These are phyloP conservation scores for Trypanosoma boissoni DNA, from an alignment of 208 protist genomes.

Conservation along the genomic window DNA sequence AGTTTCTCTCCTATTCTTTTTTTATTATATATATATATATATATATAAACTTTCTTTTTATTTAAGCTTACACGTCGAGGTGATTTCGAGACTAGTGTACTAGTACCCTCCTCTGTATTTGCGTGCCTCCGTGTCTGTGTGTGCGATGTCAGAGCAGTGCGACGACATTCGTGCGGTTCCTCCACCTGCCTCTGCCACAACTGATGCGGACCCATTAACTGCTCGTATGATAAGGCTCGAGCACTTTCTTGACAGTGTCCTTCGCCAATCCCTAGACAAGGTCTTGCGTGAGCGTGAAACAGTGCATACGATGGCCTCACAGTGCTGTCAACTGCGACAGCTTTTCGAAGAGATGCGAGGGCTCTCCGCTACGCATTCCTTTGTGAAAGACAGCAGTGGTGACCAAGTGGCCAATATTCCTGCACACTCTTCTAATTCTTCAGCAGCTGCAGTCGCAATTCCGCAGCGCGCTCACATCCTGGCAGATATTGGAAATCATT, in stretches of 20 bases:
- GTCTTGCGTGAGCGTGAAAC: constrained; percentile 54
- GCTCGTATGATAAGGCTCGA: constrained; percentile 56
- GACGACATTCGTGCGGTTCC: background rate
- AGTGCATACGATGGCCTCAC: constrained; percentile 44
- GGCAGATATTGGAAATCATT: constrained; percentile 75
- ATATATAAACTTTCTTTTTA: background rate
- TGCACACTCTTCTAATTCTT: background rate
- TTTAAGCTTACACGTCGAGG: constrained; percentile 15
- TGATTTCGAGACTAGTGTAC: constrained; percentile 7
- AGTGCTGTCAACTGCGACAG: constrained; percentile 64
- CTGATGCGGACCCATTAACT: constrained; percentile 11
- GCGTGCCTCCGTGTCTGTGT: too few species aligned
- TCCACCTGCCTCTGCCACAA: background rate
- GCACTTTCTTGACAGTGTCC: constrained; percentile 58
- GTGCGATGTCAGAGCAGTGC: background rate
- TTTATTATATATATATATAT: constrained; percentile 9
- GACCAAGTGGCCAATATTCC: background rate
- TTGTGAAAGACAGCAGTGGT: constrained; percentile 25
- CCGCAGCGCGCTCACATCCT: constrained; percentile 57
- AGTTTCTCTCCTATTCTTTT: too few species aligned
- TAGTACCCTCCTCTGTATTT: too few species aligned
- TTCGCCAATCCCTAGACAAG: constrained; percentile 44
- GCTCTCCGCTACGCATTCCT: constrained; percentile 41
- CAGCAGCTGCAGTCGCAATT: constrained; percentile 1
- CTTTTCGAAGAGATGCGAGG: constrained; percentile 67